Conservation (phyloP, 495 filamentous ascomycete species). For the Viridothelium virens region DNA sequence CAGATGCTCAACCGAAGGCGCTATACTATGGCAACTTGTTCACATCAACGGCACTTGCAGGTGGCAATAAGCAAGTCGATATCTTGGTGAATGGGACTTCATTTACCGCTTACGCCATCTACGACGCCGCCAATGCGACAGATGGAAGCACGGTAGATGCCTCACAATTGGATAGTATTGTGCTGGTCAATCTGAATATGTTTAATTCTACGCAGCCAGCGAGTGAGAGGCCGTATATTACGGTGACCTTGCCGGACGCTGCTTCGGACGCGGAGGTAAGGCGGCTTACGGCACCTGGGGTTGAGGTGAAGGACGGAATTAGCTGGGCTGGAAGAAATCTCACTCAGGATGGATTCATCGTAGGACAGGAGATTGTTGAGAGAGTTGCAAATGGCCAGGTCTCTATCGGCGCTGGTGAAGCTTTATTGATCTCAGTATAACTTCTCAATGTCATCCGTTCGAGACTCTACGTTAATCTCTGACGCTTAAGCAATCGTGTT, state of each 20-base stretch:
- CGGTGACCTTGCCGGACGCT: neutral
- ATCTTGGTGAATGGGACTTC: constrained; percentile 24
- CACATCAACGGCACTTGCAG: constrained; percentile 20
- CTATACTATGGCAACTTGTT: constrained; percentile 28
- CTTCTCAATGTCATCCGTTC: neutral
- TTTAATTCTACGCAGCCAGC: neutral
- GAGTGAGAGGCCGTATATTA: neutral
- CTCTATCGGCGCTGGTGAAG: neutral
- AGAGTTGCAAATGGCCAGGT: neutral
- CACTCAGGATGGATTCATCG: neutral
- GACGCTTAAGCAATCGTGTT: too few species aligned
- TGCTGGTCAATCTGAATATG: neutral
- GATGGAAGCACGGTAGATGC: neutral
- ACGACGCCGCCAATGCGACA: constrained; percentile 1
- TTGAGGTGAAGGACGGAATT: neutral
- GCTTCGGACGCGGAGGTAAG: neutral
- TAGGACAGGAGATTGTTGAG: neutral
- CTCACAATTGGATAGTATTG: neutral
- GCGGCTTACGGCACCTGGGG: neutral
- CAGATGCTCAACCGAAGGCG: constrained; percentile 18
- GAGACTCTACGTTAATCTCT: too few species aligned
- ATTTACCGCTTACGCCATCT: constrained; percentile 23
- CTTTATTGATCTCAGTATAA: neutral
- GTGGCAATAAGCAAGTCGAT: constrained; percentile 24
- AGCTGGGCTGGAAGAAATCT: neutral